Conservation (phyloP, 768 basidiomycete species). For the Psilocybe sp. region DNA sequence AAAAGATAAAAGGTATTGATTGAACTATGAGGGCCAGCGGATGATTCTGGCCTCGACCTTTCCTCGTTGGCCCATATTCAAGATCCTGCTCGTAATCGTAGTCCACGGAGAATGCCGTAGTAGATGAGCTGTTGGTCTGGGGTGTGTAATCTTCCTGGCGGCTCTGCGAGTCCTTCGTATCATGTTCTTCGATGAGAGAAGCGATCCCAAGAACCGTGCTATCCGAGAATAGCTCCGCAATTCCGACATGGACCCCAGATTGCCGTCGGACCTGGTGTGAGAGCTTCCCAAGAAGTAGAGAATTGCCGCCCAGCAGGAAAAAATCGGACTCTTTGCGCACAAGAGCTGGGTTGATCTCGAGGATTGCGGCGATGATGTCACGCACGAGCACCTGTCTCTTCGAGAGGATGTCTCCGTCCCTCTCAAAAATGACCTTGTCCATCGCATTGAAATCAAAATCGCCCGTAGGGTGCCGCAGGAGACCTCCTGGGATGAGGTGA, state of each 20-base stretch:
- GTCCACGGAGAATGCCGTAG: constrained; percentile 21
- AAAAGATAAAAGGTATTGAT: constrained; percentile 38
- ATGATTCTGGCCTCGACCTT: constrained; percentile 29
- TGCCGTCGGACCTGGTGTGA: constrained; percentile 38
- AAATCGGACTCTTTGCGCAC: constrained; percentile 37
- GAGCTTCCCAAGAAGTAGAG: constrained; percentile 43
- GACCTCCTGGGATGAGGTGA: constrained; percentile 25
- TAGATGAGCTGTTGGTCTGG: constrained; percentile 12
- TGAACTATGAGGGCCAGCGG: constrained; percentile 39
- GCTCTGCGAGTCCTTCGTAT: neutral
- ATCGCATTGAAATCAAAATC: constrained; percentile 29
- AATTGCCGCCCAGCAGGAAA: constrained; percentile 43
- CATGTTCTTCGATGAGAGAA: constrained; percentile 28
- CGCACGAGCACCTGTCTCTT: constrained; percentile 30
- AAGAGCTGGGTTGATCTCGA: constrained; percentile 25
- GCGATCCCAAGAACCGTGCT: constrained; percentile 42
- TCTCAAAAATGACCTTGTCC: constrained; percentile 20
- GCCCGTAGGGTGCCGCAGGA: constrained; percentile 19
- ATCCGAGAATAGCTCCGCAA: constrained; percentile 37
- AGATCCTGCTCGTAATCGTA: constrained; percentile 27
- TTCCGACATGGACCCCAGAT: constrained; percentile 32
- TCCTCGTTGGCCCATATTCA: constrained; percentile 17
- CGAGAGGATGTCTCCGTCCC: constrained; percentile 24
- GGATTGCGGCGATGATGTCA: constrained; percentile 32
- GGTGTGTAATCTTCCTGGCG: neutral